Conservation (phyloP, 768 basidiomycete species). For the Mycena polygramma region DNA sequence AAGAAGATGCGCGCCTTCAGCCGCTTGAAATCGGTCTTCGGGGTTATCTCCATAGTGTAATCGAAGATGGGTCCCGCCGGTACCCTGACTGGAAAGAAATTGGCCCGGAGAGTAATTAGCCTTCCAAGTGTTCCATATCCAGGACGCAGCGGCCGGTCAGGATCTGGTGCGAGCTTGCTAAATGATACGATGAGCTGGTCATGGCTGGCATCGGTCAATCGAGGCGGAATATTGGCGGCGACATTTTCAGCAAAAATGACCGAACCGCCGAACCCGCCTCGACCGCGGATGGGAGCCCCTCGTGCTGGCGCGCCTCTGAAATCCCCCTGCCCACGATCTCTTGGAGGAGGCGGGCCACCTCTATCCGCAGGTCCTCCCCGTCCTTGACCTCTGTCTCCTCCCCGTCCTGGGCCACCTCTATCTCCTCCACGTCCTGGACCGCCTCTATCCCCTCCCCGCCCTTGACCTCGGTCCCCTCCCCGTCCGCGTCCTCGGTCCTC, state of each 20-base stretch:
- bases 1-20: constrained; percentile 67
- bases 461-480: constrained; percentile 25
- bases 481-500: constrained; percentile 4
- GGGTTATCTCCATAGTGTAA: constrained; percentile 66
- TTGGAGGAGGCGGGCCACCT: constrained; percentile 15
- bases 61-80: constrained; percentile 65
- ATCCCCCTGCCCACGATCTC: constrained; percentile 20
- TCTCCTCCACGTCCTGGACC: constrained; percentile 22
- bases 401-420: constrained; percentile 24
- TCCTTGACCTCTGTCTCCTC: constrained; percentile 24
- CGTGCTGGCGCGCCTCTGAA: constrained; percentile 30
- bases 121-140: constrained; percentile 68
- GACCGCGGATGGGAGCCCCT: constrained; percentile 35
- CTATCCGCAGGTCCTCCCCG: neutral
- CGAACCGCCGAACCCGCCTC: constrained; percentile 46
- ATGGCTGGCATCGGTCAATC: constrained; percentile 50
- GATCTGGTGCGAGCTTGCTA: constrained; percentile 47
- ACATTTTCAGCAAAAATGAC: constrained; percentile 54
- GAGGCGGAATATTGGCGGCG: constrained; percentile 52
- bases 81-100: constrained; percentile 71
- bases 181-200: constrained; percentile 55
- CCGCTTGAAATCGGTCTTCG: constrained; percentile 58
- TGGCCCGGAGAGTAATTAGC: constrained; percentile 66
- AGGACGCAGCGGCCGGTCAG: constrained; percentile 64
- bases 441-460: neutral